Conservation (phyloP, 2,329 filamentous ascomycete genomes). For the Penicillium sp. region DNA sequence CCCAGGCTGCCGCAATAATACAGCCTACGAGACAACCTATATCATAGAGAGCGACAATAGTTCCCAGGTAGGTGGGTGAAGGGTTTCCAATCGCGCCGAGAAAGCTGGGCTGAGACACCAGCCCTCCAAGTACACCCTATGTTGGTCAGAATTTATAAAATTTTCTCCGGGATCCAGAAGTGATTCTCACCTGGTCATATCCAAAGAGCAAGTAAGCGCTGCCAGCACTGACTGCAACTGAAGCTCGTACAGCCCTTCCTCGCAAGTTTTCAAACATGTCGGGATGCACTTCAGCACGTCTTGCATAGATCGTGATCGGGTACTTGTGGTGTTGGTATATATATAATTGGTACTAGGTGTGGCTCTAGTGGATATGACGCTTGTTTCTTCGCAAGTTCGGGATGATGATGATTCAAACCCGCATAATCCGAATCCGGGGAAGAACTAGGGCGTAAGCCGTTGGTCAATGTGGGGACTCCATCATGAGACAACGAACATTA, state of each 20-base stretch:
- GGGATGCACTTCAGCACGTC: too few relatives aligned
- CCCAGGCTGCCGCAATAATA: conserved; percentile 1
- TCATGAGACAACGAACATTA: too few relatives aligned
- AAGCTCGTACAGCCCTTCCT: conserved; percentile 8
- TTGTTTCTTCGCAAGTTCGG: too few relatives aligned
- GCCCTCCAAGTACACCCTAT: conserved; percentile 29
- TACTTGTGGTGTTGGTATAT: too few relatives aligned
- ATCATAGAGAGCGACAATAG: conserved; percentile 57
- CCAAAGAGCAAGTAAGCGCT: conserved; percentile 25
- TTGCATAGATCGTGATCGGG: too few relatives aligned
- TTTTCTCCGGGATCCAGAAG: neutral
- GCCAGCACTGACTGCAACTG: conserved; percentile 9
- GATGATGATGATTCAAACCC: too few relatives aligned
- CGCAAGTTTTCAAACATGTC: neutral
- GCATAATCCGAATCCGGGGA: too few relatives aligned
- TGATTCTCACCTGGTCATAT: conserved; percentile 30
- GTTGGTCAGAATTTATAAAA: neutral
- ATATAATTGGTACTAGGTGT: too few relatives aligned
- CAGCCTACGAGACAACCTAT: conserved; percentile 37
- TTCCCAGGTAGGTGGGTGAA: conserved; percentile 43
- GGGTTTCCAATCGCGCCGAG: conserved; percentile 29
- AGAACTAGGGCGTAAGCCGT: too few relatives aligned
- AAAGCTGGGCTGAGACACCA: conserved; percentile 26
- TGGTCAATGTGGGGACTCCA: too few relatives aligned
- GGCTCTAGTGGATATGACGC: too few relatives aligned